Evolutionary conservation across 257 asterid species (phyloP).

Genomic region (Solanum boliviense): DNA sequence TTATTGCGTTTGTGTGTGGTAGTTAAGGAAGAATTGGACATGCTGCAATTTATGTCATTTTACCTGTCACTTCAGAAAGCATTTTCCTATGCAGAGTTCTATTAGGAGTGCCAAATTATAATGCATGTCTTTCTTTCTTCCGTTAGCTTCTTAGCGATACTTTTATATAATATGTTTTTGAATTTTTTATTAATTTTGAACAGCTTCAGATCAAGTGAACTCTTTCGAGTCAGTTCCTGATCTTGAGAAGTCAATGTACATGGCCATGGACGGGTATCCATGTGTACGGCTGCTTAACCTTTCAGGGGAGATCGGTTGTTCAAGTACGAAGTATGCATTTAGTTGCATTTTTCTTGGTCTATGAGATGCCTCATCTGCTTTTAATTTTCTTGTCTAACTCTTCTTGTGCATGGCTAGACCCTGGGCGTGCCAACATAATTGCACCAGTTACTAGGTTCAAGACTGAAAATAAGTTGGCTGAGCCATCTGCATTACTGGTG

Average conservation of each 20-base stretch:
- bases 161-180: not conserved
- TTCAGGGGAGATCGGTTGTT: constrained; percentile 96
- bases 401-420: constrained; percentile 43
- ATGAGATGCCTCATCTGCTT: not conserved
- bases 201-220: constrained; percentile 46
- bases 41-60: not conserved
- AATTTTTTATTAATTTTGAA: constrained; percentile 1
- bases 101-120: not conserved
- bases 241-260: constrained; percentile 91
- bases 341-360: not conserved
- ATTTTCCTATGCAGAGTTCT: not conserved
- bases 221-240: constrained; percentile 90
- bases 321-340: constrained; percentile 48
- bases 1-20: not conserved
- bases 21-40: not conserved
- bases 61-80: not conserved
- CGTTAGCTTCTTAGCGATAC: not conserved
- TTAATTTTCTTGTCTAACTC: constrained; percentile 6
- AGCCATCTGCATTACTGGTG: constrained; percentile 54
- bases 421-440: constrained; percentile 76
- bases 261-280: constrained; percentile 71
- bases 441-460: constrained; percentile 66
- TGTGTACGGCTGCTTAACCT: constrained; percentile 92
- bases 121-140: not conserved
- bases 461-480: constrained; percentile 36